Conservation (phyloP, 1,139 yeast species). For the Protomyces inouyei region DNA sequence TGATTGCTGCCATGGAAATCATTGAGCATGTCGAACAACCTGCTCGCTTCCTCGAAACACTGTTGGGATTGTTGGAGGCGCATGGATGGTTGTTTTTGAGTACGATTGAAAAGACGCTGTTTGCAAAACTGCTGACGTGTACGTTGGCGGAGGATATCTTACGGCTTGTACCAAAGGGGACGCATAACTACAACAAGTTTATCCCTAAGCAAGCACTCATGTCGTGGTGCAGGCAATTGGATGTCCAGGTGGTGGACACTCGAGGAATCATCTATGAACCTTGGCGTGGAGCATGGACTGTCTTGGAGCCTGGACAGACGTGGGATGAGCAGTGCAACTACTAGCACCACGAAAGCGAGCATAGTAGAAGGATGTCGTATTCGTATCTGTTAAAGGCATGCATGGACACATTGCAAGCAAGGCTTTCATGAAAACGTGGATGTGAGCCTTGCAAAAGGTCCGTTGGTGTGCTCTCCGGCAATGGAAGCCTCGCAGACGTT, state of each 20-base stretch:
- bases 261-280: conserved; percentile 29
- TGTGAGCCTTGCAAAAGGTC: too few species aligned
- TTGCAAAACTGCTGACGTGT: conserved; percentile 93
- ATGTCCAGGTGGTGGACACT: conserved; percentile 35
- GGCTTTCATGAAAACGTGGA: conserved; percentile 16
- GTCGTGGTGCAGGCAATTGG: conserved; percentile 52
- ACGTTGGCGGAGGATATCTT: conserved; percentile 80
- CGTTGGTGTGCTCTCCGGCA: too few species aligned
- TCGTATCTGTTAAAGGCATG: conserved; percentile 24
- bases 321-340: conserved; percentile 29
- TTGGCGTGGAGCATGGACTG: conserved; percentile 19
- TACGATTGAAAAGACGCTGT: conserved; percentile 81
- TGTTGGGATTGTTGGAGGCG: conserved; percentile 61
- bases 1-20: conserved; percentile 89
- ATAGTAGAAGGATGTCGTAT: not conserved
- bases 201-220: conserved; percentile 69
- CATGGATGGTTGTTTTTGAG: conserved; percentile 86
- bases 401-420: conserved; percentile 8
- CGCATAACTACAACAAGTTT: conserved; percentile 82
- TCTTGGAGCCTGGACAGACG: conserved; percentile 2
- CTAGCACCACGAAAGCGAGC: conserved; percentile 5
- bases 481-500: too few species aligned
- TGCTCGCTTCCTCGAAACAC: conserved; percentile 60
- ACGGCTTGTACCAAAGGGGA: conserved; percentile 80
- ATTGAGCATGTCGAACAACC: conserved; percentile 91